Percentiles rank a stretch among this genome's conserved stretches.
phyloP scores from a whole-genome alignment of 495 filamentous ascomycete genomes.

The Trichoderma erinaceum region DNA sequence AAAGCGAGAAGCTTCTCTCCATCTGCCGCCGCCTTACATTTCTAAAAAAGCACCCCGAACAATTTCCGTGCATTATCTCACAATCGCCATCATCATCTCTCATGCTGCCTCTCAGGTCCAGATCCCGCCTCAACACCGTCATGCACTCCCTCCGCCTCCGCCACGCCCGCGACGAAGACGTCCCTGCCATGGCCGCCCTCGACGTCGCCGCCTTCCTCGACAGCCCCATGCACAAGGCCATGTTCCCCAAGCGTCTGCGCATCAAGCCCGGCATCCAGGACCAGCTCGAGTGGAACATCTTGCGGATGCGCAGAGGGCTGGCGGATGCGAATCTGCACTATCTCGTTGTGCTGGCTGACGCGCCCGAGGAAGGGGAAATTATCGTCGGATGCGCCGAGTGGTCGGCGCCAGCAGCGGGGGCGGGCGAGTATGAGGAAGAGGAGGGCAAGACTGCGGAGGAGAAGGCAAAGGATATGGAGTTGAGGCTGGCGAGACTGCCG shows the following conservation, averaged over 20 bases:
- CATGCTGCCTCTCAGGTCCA: not conserved
- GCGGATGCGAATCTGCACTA: not conserved
- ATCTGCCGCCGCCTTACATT: not conserved
- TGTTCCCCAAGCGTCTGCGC: conserved; percentile 12
- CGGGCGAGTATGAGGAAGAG: not conserved
- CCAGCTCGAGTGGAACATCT: conserved; percentile 3
- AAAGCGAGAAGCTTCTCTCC: not conserved
- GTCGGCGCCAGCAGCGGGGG: not conserved
- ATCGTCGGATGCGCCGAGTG: conserved; percentile 10
- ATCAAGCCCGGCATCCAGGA: conserved; percentile 8
- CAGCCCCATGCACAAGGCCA: conserved; percentile 13
- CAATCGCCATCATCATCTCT: not conserved
- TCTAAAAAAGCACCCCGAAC: not conserved
- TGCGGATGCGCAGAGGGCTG: conserved; percentile 8
- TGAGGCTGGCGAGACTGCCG: not conserved
- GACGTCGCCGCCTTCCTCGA: conserved; percentile 14
- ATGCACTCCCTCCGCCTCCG: conserved; percentile 12
- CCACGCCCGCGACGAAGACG: conserved; percentile 9
- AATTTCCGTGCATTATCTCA: not conserved
- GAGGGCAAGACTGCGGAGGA: not conserved
- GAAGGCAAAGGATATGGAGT: not conserved
- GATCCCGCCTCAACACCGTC: not conserved
- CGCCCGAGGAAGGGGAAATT: not conserved
- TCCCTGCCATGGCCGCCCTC: conserved; percentile 12
- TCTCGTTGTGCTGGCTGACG: conserved; percentile 7